phyloP scores from a whole-genome alignment of 495 filamentous ascomycete genomes.

The Hypoxylon intermedium region DNA sequence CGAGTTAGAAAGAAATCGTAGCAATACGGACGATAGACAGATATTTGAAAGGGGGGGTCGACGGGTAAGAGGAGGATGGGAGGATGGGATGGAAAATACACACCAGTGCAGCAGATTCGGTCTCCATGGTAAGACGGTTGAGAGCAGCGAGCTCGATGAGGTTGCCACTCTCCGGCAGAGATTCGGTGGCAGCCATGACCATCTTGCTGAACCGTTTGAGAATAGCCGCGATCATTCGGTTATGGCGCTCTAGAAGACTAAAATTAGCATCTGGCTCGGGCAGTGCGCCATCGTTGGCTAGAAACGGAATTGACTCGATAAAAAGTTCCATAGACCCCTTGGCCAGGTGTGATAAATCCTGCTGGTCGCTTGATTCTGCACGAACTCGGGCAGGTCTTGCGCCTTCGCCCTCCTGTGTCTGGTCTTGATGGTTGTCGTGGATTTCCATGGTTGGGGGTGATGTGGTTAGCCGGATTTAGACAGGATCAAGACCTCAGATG shows the following conservation, averaged over 20 bases:
- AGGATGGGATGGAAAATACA: constrained; percentile 3
- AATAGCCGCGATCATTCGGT: constrained; percentile 50
- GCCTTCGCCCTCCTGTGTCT: no score
- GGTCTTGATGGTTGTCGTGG: no score
- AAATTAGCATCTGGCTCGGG: constrained; percentile 20
- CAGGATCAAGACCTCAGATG: no score
- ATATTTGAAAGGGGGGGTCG: background rate
- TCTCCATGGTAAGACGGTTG: constrained; percentile 49
- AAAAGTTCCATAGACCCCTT: background rate
- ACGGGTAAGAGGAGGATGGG: background rate
- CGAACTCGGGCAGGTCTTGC: no score
- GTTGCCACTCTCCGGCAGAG: constrained; percentile 34
- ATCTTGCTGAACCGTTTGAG: constrained; percentile 47
- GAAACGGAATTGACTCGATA: no score
- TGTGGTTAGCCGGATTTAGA: no score
- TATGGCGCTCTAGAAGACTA: constrained; percentile 45
- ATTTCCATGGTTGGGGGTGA: no score
- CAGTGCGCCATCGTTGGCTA: no score
- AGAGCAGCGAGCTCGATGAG: constrained; percentile 46
- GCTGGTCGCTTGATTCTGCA: no score
- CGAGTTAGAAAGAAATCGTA: background rate
- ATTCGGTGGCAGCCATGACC: constrained; percentile 41
- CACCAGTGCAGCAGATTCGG: constrained; percentile 42
- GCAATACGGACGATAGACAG: background rate
- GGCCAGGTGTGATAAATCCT: no score